Percentiles rank a stretch among this genome's conserved stretches.
Conservation (phyloP, 768 basidiomycete genomes). For the Lactarius deliciosus region DNA sequence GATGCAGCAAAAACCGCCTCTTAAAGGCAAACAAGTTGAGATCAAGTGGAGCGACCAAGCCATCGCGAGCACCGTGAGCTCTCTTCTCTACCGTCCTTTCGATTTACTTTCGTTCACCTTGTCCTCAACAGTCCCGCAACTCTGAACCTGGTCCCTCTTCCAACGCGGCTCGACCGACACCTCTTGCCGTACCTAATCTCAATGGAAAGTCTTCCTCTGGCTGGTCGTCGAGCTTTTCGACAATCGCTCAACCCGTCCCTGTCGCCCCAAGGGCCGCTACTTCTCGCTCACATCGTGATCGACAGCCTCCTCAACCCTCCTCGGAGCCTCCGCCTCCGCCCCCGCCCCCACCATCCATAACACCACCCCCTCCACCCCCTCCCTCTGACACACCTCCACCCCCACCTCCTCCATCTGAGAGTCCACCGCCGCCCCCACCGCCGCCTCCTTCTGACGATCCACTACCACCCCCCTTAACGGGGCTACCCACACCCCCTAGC, state of each 20-base stretch:
- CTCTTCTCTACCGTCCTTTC: constrained; percentile 17
- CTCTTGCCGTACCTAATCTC: constrained; percentile 20
- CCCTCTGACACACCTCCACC: constrained; percentile 35
- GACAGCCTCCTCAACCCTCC: constrained; percentile 28
- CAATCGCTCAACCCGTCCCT: constrained; percentile 30
- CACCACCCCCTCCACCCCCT: constrained; percentile 31
- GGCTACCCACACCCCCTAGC: constrained; percentile 40
- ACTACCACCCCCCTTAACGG: constrained; percentile 36
- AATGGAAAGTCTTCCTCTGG: constrained; percentile 28
- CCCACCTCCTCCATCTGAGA: constrained; percentile 34
- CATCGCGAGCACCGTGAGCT: constrained; percentile 38
- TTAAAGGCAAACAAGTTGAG: constrained; percentile 47
- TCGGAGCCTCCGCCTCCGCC: constrained; percentile 36
- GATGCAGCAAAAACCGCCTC: constrained; percentile 33
- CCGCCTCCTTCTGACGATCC: constrained; percentile 30
- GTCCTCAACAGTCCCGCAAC: constrained; percentile 24
- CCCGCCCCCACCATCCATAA: constrained; percentile 31
- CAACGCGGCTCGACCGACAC: constrained; percentile 18
- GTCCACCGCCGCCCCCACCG: constrained; percentile 29
- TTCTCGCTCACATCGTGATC: constrained; percentile 33
- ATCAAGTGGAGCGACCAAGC: constrained; percentile 35
- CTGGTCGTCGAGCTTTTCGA: constrained; percentile 30
- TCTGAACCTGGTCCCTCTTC: constrained; percentile 22
- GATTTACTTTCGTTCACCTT: constrained; percentile 21
- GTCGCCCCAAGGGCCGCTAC: constrained; percentile 30